Evolutionary conservation across 805 yeast species (phyloP).

Genomic region (Kuraishia ogatae): DNA sequence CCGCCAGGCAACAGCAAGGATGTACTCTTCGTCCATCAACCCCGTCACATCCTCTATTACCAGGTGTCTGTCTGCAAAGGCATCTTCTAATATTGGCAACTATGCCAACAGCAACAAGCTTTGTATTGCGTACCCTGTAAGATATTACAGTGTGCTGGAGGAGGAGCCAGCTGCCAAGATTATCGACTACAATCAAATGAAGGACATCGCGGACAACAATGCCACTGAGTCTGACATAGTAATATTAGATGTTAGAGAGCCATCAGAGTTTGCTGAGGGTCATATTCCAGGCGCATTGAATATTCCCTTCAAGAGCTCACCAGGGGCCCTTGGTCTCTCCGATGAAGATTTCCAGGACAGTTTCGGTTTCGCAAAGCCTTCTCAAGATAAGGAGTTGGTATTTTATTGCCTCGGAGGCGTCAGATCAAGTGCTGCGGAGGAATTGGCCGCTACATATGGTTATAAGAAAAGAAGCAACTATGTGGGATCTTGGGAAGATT

Average conservation of each 20-base stretch:
- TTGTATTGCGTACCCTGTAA: neutral
- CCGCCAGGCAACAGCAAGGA: neutral
- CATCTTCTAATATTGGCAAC: neutral
- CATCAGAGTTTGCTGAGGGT: slow-evolving; percentile 63
- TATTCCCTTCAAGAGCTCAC: slow-evolving; percentile 82
- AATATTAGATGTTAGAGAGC: slow-evolving; percentile 89
- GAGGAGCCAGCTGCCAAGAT: slow-evolving; percentile 23
- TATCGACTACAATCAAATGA: slow-evolving; percentile 20
- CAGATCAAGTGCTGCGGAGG: slow-evolving; percentile 85
- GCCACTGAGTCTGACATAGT: slow-evolving; percentile 35
- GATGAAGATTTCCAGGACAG: slow-evolving; percentile 72
- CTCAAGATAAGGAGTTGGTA: slow-evolving; percentile 58
- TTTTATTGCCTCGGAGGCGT: slow-evolving; percentile 93
- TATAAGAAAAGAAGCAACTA: slow-evolving; percentile 80
- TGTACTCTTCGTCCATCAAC: neutral
- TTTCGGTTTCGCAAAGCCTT: slow-evolving; percentile 80
- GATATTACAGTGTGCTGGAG: slow-evolving; percentile 13
- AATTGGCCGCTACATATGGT: slow-evolving; percentile 84
- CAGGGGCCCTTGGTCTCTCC: slow-evolving; percentile 81
- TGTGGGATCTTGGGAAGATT: slow-evolving; percentile 80
- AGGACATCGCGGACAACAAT: slow-evolving; percentile 26
- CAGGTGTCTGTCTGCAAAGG: neutral
- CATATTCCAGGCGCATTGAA: slow-evolving; percentile 80
- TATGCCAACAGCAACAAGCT: neutral
- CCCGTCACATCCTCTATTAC: neutral